Base-by-base conservation (phyloP, 176 grass and related monocot genomes). In the Musa troglodytarum region DNA sequence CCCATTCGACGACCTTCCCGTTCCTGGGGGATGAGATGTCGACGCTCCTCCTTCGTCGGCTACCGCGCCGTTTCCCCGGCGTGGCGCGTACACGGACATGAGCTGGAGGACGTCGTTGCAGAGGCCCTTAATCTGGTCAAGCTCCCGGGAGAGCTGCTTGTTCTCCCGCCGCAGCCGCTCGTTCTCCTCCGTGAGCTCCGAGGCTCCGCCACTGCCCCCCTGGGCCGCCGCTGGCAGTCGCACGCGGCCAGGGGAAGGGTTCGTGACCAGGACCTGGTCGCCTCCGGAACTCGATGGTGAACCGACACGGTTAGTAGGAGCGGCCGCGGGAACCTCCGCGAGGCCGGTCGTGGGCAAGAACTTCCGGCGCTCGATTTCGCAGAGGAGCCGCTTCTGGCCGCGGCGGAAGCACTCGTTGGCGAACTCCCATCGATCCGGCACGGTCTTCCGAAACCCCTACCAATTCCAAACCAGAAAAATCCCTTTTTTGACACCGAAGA, bases 341-440 rank as follows among this genome's bases (percentile, higher is more conserved):
- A 28, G 24, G 9, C 13, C 57, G 16, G 14, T 16, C 5, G 57
- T 17, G 5, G 57, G 57, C 10, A 16, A 16, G 1, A 69, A 43
- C 66, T 74, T 74, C 53, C 53, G 53, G 72, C 72, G 72, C 14
- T 74, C 53, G 72, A 57, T 29, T 2, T 34, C 72, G 72, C 52
- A 57, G 21, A 74, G 21, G 24, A 57, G 53, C 23, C 11, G 53
- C 53, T 57, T 74, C 53, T 55, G 24, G 4, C 53, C 53, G 7
- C 53, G 22, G 15, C 53, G 52, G 53, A 57, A 55, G 21, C 22
- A 74, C 22, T 34, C 53, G 72, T 57, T 52, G 20, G 72, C 24
- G 72, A 57, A 34, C 53, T 55, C 24, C 53, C 53, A 57, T 26
- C 53, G 52, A 74, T 69, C 66, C 66, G 72, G 22, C 9, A 51